phyloP scores from a whole-genome alignment of 2,329 filamentous ascomycete genomes.

The Fusarium humuli region DNA sequence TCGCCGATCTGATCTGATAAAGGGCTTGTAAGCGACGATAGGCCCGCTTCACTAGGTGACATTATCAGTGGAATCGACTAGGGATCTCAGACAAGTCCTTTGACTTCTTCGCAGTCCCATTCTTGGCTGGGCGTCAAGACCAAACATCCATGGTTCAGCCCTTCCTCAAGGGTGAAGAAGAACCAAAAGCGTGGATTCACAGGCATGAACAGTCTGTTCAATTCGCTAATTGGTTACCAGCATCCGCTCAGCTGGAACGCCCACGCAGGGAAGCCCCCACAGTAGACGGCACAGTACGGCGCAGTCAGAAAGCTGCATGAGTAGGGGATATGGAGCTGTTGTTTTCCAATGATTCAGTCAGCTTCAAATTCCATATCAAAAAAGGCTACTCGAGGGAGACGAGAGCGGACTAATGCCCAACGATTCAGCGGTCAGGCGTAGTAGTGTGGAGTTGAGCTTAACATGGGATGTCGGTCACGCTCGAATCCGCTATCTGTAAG shows the following conservation, averaged over 20 bases:
- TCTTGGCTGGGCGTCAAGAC: not conserved
- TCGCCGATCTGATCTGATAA: slow-evolving; percentile 34
- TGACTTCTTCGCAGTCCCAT: not conserved
- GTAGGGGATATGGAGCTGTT: slow-evolving; percentile 20
- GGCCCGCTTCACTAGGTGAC: slow-evolving; percentile 18
- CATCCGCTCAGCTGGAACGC: slow-evolving; percentile 41
- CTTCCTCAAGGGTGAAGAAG: not conserved
- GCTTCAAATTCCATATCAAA: slow-evolving; percentile 7
- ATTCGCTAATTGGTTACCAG: slow-evolving; percentile 42
- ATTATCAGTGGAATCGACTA: slow-evolving; percentile 12
- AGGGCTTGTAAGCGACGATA: slow-evolving; percentile 17
- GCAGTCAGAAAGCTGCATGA: slow-evolving; percentile 23
- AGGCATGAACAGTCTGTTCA: slow-evolving; percentile 7
- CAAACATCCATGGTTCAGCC: slow-evolving; percentile 1
- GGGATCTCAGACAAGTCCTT: slow-evolving; percentile 23
- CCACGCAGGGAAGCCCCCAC: slow-evolving; percentile 13
- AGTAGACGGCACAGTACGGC: slow-evolving; percentile 24
- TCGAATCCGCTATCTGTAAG: slow-evolving; percentile 16
- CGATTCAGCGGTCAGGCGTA: slow-evolving; percentile 13
- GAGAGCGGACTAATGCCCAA: slow-evolving; percentile 22
- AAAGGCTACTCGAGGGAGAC: slow-evolving; percentile 1
- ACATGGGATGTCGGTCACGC: slow-evolving; percentile 16
- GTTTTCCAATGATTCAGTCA: slow-evolving; percentile 12
- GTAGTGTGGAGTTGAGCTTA: slow-evolving; percentile 25
- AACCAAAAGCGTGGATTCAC: slow-evolving; percentile 9